Conservation (phyloP, 2,329 filamentous ascomycete genomes). For the Phyllosticta citribraziliensis region DNA sequence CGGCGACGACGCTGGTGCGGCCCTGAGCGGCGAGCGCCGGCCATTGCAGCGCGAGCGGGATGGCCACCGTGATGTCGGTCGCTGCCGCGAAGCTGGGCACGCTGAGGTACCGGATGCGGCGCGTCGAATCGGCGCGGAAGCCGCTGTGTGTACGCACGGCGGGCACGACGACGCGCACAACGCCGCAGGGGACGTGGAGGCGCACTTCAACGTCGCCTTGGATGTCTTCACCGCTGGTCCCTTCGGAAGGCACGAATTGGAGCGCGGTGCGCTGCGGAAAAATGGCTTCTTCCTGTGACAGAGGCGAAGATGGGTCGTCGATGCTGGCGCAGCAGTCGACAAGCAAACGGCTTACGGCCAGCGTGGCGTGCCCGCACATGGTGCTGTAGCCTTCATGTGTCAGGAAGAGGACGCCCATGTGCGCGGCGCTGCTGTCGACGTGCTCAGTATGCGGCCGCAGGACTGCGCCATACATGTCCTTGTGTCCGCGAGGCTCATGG, state of each 20-base stretch:
- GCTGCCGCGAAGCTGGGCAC: slow-evolving; percentile 34
- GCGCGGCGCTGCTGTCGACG: slow-evolving; percentile 28
- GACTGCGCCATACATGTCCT: slow-evolving; percentile 44
- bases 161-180: slow-evolving; percentile 34
- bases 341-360: slow-evolving; percentile 36
- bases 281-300: slow-evolving; percentile 22
- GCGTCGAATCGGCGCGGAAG: slow-evolving; percentile 23
- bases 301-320: not conserved
- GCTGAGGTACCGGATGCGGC: slow-evolving; percentile 33
- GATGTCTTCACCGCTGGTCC: slow-evolving; percentile 11
- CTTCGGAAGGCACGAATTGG: slow-evolving; percentile 11
- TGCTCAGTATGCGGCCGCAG: slow-evolving; percentile 34
- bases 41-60: slow-evolving; percentile 28
- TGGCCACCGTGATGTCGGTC: slow-evolving; percentile 19
- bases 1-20: slow-evolving; percentile 12
- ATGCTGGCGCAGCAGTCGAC: slow-evolving; percentile 8
- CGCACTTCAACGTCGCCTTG: slow-evolving; percentile 22
- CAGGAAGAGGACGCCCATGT: slow-evolving; percentile 40
- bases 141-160: not conserved
- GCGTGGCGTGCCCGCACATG: slow-evolving; percentile 44
- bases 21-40: slow-evolving; percentile 21
- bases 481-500: slow-evolving; percentile 40
- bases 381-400: slow-evolving; percentile 41
- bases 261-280: slow-evolving; percentile 31
- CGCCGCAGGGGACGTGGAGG: slow-evolving; percentile 37